Base-by-base conservation (phyloP, 768 basidiomycete genomes). In the Lentinula lateritia region DNA sequence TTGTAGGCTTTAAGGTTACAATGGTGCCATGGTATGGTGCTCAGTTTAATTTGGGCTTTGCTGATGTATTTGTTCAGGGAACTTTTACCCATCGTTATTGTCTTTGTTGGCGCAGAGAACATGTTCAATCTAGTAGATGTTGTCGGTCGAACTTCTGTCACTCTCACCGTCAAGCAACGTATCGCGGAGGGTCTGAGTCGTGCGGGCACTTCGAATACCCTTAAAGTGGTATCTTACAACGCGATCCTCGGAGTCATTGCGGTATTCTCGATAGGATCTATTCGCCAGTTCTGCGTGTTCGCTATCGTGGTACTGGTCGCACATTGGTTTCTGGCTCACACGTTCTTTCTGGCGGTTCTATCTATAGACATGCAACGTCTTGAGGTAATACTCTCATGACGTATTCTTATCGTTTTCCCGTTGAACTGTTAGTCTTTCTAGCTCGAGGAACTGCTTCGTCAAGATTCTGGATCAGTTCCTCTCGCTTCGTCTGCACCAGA, bases 291-390 rank as follows among this genome's bases (percentile, higher is more conserved):
- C 69, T 96, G 95, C 72, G 81, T 87, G 3, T 98, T 98, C 70
- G 93, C 94, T 0, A 88, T 94, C 48, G 93, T 98, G 23, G 93
- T 98, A 10, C 81, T 98, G 20, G 90, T 98, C 35, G 95, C 94
- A 15, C 95, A 98, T 71, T 98, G 94, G 94, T 96, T 95, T 76
- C 81, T 98, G 63, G 89, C 96, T 15, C 93, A 97, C 69, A 97
- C 94, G 0, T 96, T 98, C 76, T 98, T 96, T 75, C 80, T 95
- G 65, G 91, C 95, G 6, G 94, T 97, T 32, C 76, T 99, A 23
- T 94, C 93, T 0, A 97, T 99, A 66, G 96, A 99, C 76, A 87
- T 98, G 50, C 95, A 97, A 66, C 86, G 96, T 50, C 75, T 99
- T 28, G 96, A 96, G 76, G 88, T 86, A 67, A 53, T 15, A 8